phyloP scores from a whole-genome alignment of 148 eudicot species.

The Chenopodium album region DNA sequence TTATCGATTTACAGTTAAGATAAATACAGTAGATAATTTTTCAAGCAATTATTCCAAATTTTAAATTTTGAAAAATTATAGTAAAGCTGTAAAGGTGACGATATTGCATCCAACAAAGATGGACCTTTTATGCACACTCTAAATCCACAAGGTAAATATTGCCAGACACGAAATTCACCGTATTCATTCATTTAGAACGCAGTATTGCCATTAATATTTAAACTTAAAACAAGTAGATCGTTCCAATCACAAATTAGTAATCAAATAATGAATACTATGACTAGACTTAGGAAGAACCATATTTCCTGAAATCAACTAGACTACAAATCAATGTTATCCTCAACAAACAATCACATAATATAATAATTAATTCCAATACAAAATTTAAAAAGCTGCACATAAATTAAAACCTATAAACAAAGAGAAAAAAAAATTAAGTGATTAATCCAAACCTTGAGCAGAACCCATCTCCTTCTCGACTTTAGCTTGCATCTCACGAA shows the following conservation, averaged over 20 bases:
- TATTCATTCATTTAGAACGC: background rate
- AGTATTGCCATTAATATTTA: background rate
- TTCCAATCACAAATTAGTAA: background rate
- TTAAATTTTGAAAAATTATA: no score
- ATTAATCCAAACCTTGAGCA: slow-evolving; percentile 56
- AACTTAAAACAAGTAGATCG: background rate
- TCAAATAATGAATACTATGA: background rate
- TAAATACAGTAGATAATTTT: no score
- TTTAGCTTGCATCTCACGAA: slow-evolving; percentile 94
- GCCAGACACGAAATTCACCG: background rate
- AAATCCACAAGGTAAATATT: no score
- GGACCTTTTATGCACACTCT: background rate
- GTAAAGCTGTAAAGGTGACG: no score
- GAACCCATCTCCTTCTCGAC: slow-evolving; percentile 96
- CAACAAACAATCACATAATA: background rate
- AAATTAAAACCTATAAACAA: background rate
- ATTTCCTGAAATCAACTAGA: background rate
- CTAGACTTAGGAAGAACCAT: background rate
- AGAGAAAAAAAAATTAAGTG: background rate
- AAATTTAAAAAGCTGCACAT: background rate
- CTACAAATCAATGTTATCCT: background rate
- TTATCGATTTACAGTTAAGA: background rate
- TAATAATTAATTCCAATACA: background rate
- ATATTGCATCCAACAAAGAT: background rate
- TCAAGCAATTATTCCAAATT: no score